Conservation (phyloP, 306 rosid genomes). For the Fragaria nilgerrensis region DNA sequence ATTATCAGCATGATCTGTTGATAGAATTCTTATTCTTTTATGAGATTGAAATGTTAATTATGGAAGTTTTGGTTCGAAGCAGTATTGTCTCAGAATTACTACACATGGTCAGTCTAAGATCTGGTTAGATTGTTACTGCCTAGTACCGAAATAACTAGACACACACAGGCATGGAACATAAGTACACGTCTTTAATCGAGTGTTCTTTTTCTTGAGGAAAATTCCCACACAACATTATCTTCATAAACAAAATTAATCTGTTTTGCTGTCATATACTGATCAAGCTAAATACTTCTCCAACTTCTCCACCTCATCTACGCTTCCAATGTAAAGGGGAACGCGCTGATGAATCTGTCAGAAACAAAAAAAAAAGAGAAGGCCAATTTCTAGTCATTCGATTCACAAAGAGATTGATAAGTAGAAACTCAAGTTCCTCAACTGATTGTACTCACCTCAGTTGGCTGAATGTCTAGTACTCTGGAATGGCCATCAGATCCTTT, state of each 20-base stretch:
- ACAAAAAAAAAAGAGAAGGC: background rate
- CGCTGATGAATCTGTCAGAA: constrained; percentile 84
- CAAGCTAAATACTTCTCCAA: constrained; percentile 85
- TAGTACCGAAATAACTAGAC: constrained; percentile 8
- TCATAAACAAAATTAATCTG: constrained; percentile 26
- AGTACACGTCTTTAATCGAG: constrained; percentile 12
- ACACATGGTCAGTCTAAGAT: background rate
- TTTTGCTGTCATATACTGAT: constrained; percentile 21
- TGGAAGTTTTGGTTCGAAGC: background rate
- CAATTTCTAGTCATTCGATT: constrained; percentile 5
- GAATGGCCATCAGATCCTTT: constrained; percentile 89
- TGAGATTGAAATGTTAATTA: constrained; percentile 6
- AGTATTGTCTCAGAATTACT: background rate
- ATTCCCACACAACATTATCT: constrained; percentile 15
- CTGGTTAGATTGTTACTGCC: background rate
- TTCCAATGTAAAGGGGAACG: constrained; percentile 88
- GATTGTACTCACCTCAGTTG: constrained; percentile 58
- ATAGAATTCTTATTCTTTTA: background rate
- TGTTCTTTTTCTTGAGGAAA: constrained; percentile 19
- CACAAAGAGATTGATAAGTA: background rate
- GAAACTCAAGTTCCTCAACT: background rate
- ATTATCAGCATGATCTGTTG: background rate
- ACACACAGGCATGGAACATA: background rate
- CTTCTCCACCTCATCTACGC: constrained; percentile 85
- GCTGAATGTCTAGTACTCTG: constrained; percentile 87